A percentile compares a stretch with the other conserved stretches of the same genome.
Conservation (phyloP, 805 yeast species). For the Clavispora phyllophila region DNA sequence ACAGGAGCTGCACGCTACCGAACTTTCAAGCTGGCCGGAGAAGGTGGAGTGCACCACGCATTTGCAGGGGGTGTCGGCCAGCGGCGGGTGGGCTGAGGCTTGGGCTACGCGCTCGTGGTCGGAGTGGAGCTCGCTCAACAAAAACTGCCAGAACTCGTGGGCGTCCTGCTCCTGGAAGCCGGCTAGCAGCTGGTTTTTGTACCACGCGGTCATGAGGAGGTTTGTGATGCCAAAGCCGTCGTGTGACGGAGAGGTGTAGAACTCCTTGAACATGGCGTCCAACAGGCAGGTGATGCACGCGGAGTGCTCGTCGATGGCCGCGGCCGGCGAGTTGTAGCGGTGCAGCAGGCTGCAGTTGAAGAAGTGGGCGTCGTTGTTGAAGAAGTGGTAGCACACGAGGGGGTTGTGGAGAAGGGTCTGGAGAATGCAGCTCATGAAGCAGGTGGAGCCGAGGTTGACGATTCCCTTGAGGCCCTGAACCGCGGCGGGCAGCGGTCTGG, state of each 20-base stretch:
- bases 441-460: conserved; percentile 93
- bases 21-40: conserved; percentile 76
- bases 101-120: conserved; percentile 24
- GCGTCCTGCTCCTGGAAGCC: conserved; percentile 99
- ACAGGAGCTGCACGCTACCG: conserved; percentile 71
- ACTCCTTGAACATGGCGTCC: conserved; percentile 70
- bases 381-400: conserved; percentile 67
- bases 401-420: conserved; percentile 93
- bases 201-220: conserved; percentile 82
- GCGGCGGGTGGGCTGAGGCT: background rate
- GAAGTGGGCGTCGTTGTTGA: conserved; percentile 63
- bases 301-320: conserved; percentile 22
- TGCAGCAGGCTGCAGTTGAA: conserved; percentile 43
- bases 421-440: conserved; percentile 91
- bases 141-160: conserved; percentile 94
- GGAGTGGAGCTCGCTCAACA: conserved; percentile 77
- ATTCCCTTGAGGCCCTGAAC: conserved; percentile 82
- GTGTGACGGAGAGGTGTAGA: conserved; percentile 58
- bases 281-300: conserved; percentile 82
- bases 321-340: conserved; percentile 15
- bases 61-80: conserved; percentile 38
- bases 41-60: conserved; percentile 84
- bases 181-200: conserved; percentile 75
- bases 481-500: conserved; percentile 47
- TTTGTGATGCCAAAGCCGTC: conserved; percentile 80